phyloP scores from a whole-genome alignment of 2,329 filamentous ascomycete genomes.

The Paraphaeosphaeria sporulosa region DNA sequence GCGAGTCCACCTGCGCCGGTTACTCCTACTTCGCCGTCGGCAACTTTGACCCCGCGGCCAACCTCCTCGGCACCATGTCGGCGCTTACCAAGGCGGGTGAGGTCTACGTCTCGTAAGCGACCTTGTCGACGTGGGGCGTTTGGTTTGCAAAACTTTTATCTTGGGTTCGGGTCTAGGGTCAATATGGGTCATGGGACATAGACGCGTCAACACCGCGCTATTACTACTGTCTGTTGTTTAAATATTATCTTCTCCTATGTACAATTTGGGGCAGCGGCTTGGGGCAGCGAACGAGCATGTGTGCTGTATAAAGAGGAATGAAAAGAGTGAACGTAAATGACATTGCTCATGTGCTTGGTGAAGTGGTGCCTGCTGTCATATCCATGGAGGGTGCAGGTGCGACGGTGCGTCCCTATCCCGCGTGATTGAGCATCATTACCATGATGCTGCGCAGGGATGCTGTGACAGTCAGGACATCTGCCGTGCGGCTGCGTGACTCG shows the following conservation, averaged over 20 bases:
- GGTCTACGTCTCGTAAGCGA: slow-evolving; percentile 13
- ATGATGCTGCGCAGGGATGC: too few species aligned
- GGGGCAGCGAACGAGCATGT: background rate
- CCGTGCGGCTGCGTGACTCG: too few species aligned
- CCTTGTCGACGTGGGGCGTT: slow-evolving; percentile 8
- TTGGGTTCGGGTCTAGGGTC: background rate
- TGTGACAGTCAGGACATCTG: too few species aligned
- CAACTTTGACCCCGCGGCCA: slow-evolving; percentile 13
- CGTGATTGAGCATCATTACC: too few species aligned
- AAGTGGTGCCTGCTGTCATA: too few species aligned
- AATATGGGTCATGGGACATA: slow-evolving; percentile 2
- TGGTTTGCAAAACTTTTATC: background rate
- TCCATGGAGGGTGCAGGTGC: too few species aligned
- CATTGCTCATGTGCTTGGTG: background rate
- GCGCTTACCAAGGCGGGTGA: slow-evolving; percentile 14
- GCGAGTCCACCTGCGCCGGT: slow-evolving; percentile 36
- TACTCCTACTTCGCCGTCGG: slow-evolving; percentile 51
- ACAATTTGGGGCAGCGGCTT: slow-evolving; percentile 13
- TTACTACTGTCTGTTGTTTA: slow-evolving; percentile 17
- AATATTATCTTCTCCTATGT: slow-evolving; percentile 14
- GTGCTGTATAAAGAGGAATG: slow-evolving; percentile 9
- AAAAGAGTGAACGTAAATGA: slow-evolving; percentile 4
- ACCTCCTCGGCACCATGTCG: slow-evolving; percentile 15
- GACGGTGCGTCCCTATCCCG: too few species aligned
- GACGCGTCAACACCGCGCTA: slow-evolving; percentile 5